Evolutionary conservation across 2,329 filamentous ascomycete genomes (phyloP).

Genomic region (Lecanicillium sp.): DNA sequence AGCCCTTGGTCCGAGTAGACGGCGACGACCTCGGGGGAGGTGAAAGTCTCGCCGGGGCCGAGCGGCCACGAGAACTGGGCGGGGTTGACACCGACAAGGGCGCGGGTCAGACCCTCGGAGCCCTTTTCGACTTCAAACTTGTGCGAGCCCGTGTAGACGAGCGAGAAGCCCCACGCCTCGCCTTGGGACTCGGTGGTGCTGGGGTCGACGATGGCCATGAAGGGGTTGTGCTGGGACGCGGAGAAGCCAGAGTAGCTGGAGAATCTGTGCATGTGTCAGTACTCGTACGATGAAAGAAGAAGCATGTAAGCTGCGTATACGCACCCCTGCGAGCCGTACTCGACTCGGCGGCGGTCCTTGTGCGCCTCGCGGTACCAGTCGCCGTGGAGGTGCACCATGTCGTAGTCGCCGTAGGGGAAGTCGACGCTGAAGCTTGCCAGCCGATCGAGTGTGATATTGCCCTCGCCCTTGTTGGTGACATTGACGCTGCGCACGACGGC

Average conservation of each 20-base stretch:
- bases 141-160: constrained; percentile 60
- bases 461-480: constrained; percentile 52
- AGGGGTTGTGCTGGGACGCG: constrained; percentile 59
- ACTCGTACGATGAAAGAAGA: not conserved
- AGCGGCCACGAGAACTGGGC: constrained; percentile 54
- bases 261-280: constrained; percentile 37
- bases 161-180: constrained; percentile 58
- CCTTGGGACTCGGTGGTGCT: constrained; percentile 55
- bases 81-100: constrained; percentile 55
- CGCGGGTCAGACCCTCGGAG: constrained; percentile 55
- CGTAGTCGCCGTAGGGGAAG: constrained; percentile 52
- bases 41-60: constrained; percentile 48
- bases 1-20: constrained; percentile 55
- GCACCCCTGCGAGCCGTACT: constrained; percentile 50
- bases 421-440: constrained; percentile 58
- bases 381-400: constrained; percentile 56
- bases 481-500: constrained; percentile 56
- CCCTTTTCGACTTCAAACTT: constrained; percentile 55
- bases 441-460: constrained; percentile 47
- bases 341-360: constrained; percentile 47
- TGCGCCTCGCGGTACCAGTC: constrained; percentile 58
- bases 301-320: constrained; percentile 10
- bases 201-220: constrained; percentile 51
- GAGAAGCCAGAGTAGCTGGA: constrained; percentile 56
- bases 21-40: constrained; percentile 56